These are phyloP conservation scores for Populus tremula DNA, from an alignment of 345 rosid species.

Conservation along the genomic window DNA sequence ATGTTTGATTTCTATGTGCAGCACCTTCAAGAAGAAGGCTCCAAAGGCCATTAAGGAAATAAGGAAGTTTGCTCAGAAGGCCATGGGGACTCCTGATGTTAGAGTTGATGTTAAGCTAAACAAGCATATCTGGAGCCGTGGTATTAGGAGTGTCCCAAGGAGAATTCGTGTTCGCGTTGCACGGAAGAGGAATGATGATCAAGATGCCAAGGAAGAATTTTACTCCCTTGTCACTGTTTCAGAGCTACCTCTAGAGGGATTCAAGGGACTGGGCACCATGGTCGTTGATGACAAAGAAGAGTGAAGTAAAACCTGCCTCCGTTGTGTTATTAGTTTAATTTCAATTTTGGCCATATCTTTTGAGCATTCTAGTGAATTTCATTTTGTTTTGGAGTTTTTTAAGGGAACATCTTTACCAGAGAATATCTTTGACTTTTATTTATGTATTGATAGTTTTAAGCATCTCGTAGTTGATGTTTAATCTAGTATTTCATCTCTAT, in stretches of 20 bases:
- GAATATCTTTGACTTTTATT: background rate
- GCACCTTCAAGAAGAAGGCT: slow-evolving; percentile 91
- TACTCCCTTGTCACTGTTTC: slow-evolving; percentile 40
- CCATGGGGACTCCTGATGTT: slow-evolving; percentile 63
- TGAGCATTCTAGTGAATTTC: background rate
- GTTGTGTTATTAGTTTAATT: background rate
- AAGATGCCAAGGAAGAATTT: slow-evolving; percentile 83
- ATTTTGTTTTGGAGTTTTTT: background rate
- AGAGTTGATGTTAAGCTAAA: slow-evolving; percentile 82
- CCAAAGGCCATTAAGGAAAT: slow-evolving; percentile 83
- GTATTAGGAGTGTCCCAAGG: slow-evolving; percentile 75
- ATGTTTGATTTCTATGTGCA: background rate
- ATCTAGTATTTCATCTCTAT: background rate
- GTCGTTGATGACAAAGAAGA: slow-evolving; percentile 18
- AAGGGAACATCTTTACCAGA: background rate
- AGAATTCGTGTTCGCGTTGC: slow-evolving; percentile 71
- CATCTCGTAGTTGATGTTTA: background rate
- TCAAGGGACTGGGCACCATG: slow-evolving; percentile 14
- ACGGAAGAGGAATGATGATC: slow-evolving; percentile 77
- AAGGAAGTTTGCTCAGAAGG: slow-evolving; percentile 76
- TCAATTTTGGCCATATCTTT: slow-evolving; percentile 2
- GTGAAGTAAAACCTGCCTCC: background rate
- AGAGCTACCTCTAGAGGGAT: slow-evolving; percentile 18
- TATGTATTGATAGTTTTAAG: background rate
- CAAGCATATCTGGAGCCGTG: slow-evolving; percentile 81